Evolutionary conservation across 805 yeast genomes (phyloP), one percentile per base, ranked within the genome.

Genomic region (Yamadazyma tumulicola): DNA sequence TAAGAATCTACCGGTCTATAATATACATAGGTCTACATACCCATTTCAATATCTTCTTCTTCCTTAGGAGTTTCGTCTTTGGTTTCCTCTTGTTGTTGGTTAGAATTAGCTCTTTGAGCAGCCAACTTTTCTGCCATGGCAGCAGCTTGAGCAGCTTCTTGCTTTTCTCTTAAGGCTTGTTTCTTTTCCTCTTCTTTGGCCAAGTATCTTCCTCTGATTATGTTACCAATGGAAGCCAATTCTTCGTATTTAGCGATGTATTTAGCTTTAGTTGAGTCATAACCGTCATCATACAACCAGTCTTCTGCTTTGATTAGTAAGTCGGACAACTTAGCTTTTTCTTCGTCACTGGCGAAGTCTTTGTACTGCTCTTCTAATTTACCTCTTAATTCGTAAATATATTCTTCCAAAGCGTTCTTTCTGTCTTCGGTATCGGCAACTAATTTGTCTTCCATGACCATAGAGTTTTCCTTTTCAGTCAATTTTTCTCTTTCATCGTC

Each of bases 361-460:
- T 85, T 75, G 62, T 91, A 91, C 53, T 80, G 81, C 38, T 88
- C 98, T 41, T 89, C 97, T 57, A 93, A 75, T 74, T 93, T 93
- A 62, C 95, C 95, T 72, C 98, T 85, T 67, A 91, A 79, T 55
- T 87, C 95, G 71, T 93, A 93, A 57, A 93, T 93, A 76, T 93
- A 93, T 75, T 93, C 99, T 75, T 93, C 98, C 44, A 93, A 75
- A 47, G 96, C 93, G 65, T 93, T 93, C 83, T 93, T 93, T 68
- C 88, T 87, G 72, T 93, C 97, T 75, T 93, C 97, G 48, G 97
- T 93, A 72, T 93, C 97, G 49, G 94, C 94, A 48, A 93, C 97
- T 53, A 91, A 81, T 74, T 89, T 93, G 69, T 93, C 99, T 58
- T 82, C 88, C 60, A 87, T 78, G 47, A 77, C 74, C 81, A 93